Base-by-base conservation (phyloP, 2,329 filamentous ascomycete genomes). In the Onygenales sp. region DNA sequence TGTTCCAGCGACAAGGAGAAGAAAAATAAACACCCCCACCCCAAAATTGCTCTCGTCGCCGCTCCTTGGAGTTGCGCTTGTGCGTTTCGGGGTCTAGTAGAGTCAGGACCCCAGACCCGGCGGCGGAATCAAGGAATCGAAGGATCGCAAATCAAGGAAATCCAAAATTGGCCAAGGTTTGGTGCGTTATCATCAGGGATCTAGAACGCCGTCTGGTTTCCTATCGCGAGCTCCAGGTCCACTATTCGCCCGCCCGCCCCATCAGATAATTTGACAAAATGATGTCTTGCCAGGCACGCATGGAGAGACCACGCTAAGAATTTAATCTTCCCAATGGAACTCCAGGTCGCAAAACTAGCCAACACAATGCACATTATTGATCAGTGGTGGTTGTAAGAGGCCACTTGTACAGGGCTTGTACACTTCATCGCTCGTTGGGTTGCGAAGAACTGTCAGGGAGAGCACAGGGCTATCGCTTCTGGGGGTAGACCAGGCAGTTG, bases 301-400 rank as follows among this genome's bases (percentile, higher is more conserved):
- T 27, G 44, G 36, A 39, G 36, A 27, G 21, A 27, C 21, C 21
- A 27, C 17, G n/a, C 10, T 46, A 34, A 9, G 5, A 6, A 14
- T 34, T 32, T 5, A 2, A 34, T 13, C 31, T 17, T 17, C 14
- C 14, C 32, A 27, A 36, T 27, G 3, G 21, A 37, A 37, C 32
- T 34, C 32, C 43, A 5, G 33, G n/a, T 43, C 31, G 31, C 43
- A 47, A 39, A 39, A 21, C 33, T 36, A 31, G 13, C 6, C 34
- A 17, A 49, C 27, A 49, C 46, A 49, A 40, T 49, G 33, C 21
- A 49, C 46, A 49, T 49, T 49, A 49, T 32, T 49, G 34, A 49
- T 36, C 4, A 27, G 21, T 27, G 21, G 21, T 27, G 21, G 21
- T n/a, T 9, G 13, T 44, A 14, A 39, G 13, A 14, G 17, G 14